Percentiles rank a stretch among this genome's conserved stretches.
Evolutionary conservation across 164 flowering plant genomes (phyloP).

Genomic region (Santalum album): DNA sequence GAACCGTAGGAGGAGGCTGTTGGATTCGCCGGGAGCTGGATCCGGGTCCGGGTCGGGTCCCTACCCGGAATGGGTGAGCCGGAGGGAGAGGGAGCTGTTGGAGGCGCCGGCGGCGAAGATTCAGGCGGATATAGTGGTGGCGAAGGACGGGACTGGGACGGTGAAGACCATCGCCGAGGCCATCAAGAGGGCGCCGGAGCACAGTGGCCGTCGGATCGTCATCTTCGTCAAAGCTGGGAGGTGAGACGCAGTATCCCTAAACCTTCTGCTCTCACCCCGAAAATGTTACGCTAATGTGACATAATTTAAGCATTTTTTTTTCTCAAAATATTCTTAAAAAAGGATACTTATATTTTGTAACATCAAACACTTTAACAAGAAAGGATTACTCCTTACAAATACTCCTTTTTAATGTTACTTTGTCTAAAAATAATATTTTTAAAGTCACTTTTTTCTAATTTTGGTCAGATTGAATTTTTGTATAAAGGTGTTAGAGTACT

Average conservation of each 20-base stretch:
- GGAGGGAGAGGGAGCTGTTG: slow-evolving; percentile 43
- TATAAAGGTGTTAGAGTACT: too few species aligned
- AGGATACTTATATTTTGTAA: too few species aligned
- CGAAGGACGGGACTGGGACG: slow-evolving; percentile 66
- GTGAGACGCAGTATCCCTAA: slow-evolving; percentile 34
- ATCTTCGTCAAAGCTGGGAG: slow-evolving; percentile 82
- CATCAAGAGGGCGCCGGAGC: slow-evolving; percentile 66
- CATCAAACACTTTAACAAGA: too few species aligned
- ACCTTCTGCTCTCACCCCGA: too few species aligned
- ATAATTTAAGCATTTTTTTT: too few species aligned
- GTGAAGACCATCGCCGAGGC: slow-evolving; percentile 58
- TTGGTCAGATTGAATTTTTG: too few species aligned
- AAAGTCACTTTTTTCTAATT: too few species aligned
- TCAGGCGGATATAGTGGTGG: slow-evolving; percentile 60
- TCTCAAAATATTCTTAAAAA: too few species aligned
- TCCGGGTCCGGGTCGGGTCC: background rate
- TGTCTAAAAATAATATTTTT: too few species aligned
- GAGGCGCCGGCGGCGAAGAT: slow-evolving; percentile 33
- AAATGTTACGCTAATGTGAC: too few species aligned
- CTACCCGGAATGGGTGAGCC: slow-evolving; percentile 54
- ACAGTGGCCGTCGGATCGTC: slow-evolving; percentile 42
- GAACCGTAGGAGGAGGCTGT: slow-evolving; percentile 35
- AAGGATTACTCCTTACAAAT: too few species aligned
- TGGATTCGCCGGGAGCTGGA: slow-evolving; percentile 8
- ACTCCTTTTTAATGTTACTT: too few species aligned